Evolutionary conservation across 2,329 filamentous ascomycete species (phyloP), one percentile per base, ranked within the genome.

Genomic region (Exophiala lecanii-corni): DNA sequence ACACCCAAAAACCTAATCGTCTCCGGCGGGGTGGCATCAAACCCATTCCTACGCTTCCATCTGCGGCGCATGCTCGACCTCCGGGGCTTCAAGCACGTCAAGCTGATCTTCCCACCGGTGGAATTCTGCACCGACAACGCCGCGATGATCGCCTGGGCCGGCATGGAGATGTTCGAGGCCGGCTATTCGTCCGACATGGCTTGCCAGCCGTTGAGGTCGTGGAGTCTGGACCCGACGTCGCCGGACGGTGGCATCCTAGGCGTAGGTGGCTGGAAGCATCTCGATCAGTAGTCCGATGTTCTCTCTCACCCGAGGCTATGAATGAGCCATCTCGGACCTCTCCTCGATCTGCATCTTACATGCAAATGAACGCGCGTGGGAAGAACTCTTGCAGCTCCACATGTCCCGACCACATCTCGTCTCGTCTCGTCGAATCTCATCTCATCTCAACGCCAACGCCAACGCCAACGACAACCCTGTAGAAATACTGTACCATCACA

Each of bases 141-240:
- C 9, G 87, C 89, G 36, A 98, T 98, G 92, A 89, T 97, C 61
- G 91, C 84, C 1, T 97, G 92, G 91, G 74, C 89, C 1, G 92
- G 84, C 0, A 75, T 89, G 53, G 89, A 97, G 66, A 96, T 98
- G 89, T 96, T 78, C 59, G 76, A 85, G 62, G 79, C 77, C 1
- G 89, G 91, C 0, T 89, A 79, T 72, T 66, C 71, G 45, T 82
- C 79, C 6, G 74, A 76, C 15, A 58, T 89, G 43, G 72, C 69
- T 17, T 74, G 82, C 43, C 61, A 74, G 35, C 74, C 82, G 2
- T 59, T 84, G 34, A 72, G 75, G 35, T 85, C 81, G 60, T 95
- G 89, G 89, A 72, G 80, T 2, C 74, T 94, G 62, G 86, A 91
- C 60, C 67, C 76, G 1, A 55, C 57, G 19, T 70, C 68, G 15